These are phyloP conservation scores for Juncus inflexus DNA, from an alignment of 176 grass and related monocot species.

Conservation along the genomic window DNA sequence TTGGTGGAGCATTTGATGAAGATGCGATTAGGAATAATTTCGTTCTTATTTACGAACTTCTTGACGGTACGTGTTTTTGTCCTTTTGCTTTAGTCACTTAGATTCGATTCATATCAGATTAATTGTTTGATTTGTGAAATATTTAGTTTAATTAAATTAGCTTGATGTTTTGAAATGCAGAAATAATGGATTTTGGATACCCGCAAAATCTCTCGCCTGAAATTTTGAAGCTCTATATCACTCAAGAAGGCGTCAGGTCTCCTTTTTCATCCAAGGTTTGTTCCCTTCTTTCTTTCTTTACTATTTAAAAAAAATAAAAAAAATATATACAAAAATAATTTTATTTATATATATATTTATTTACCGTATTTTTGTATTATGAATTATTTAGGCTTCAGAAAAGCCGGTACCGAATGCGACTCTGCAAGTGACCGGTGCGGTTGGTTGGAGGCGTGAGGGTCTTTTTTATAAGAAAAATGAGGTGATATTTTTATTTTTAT, in stretches of 20 bases:
- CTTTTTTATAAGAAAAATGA: conserved; percentile 99
- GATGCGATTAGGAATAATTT: conserved; percentile 99
- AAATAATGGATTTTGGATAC: conserved; percentile 99
- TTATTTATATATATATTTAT: background rate
- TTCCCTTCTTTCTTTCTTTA: background rate
- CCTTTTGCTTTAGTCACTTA: background rate
- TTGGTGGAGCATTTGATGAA: conserved; percentile 96
- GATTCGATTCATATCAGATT: background rate
- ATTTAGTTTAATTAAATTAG: background rate
- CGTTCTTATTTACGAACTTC: conserved; percentile 97
- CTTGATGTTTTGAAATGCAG: conserved; percentile 36
- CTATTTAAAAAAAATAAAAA: background rate
- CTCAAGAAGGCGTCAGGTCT: conserved; percentile 90
- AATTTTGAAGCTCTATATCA: conserved; percentile 99
- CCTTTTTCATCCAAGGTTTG: conserved; percentile 96
- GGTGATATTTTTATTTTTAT: conserved; percentile 30
- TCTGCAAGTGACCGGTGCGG: conserved; percentile 94
- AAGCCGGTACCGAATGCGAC: conserved; percentile 95
- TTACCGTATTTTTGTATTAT: background rate
- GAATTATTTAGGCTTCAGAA: conserved; percentile 51
- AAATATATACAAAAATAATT: background rate
- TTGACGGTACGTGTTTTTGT: conserved; percentile 71
- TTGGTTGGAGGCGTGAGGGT: conserved; percentile 98
- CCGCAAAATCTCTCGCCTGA: conserved; percentile 98
- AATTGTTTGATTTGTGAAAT: background rate